Evolutionary conservation across 805 yeast genomes (phyloP), one percentile per base, ranked within the genome.

Genomic region (Pichia rugopelliculosa): DNA sequence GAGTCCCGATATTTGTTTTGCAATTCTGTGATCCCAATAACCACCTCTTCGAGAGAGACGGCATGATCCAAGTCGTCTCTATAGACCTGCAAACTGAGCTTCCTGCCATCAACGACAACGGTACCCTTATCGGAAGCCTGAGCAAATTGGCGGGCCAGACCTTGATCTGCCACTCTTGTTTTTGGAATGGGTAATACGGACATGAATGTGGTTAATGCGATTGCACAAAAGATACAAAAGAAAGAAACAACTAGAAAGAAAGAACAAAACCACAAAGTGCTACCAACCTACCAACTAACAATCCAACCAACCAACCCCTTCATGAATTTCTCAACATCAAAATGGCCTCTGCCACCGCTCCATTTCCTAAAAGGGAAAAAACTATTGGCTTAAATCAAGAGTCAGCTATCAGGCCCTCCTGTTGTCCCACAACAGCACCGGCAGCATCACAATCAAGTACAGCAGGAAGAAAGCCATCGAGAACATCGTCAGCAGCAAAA

Each of bases 371-470:
- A n/a, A n/a, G n/a, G n/a, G n/a, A n/a, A n/a, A n/a, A n/a, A n/a
- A n/a, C n/a, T n/a, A n/a, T n/a, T n/a, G n/a, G n/a, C n/a, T n/a
- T n/a, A n/a, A n/a, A n/a, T n/a, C n/a, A n/a, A n/a, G n/a, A n/a
- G n/a, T n/a, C 25, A 24, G 9, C 25, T 6, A 24, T 9, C 9
- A 24, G 8, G 25, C 25, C 25, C 25, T 24, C 34, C 27, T 7
- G 27, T 30, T 4, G 5, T 10, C 18, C 37, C 13, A 36, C 21
- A 41, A 13, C 45, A 46, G 18, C 13, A 37, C 8, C 10, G 49
- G 49, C 5, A 46, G 11, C 8, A 42, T 40, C 1, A 33, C 36
- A 10, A 46, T 15, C 9, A 46, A 13, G n/a, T 46, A 46, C 2
- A 46, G 2, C 30, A 41, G 22, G 11, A 41, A 46, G 20, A 46